Percentiles rank a stretch among this genome's conserved stretches.
Evolutionary conservation across 2,329 filamentous ascomycete species (phyloP).

Genomic region (Arachnomyces sp.): DNA sequence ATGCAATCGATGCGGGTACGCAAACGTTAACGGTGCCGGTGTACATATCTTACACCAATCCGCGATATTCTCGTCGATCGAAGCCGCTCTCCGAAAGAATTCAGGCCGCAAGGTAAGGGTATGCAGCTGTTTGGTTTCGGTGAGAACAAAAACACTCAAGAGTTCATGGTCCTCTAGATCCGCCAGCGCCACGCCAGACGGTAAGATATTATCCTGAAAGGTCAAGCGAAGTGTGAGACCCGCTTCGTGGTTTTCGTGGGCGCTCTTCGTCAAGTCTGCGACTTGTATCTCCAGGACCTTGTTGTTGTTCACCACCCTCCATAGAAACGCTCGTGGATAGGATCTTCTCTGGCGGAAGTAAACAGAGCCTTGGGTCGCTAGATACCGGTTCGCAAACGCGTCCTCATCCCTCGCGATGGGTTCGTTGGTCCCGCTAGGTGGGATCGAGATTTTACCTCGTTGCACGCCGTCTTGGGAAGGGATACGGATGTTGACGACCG

Average conservation of each 20-base stretch:
- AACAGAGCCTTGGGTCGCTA: slow-evolving; percentile 72
- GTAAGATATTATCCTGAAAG: slow-evolving; percentile 66
- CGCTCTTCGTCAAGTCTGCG: slow-evolving; percentile 68
- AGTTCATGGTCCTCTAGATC: slow-evolving; percentile 72
- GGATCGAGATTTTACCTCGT: slow-evolving; percentile 38
- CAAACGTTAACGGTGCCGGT: slow-evolving; percentile 67
- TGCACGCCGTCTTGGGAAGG: slow-evolving; percentile 44
- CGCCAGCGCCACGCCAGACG: slow-evolving; percentile 72
- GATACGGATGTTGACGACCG: slow-evolving; percentile 63
- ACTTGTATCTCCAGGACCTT: slow-evolving; percentile 74
- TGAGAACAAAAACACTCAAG: slow-evolving; percentile 71
- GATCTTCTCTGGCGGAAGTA: slow-evolving; percentile 72
- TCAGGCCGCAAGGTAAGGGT: slow-evolving; percentile 76
- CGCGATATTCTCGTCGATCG: slow-evolving; percentile 64
- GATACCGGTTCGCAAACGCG: slow-evolving; percentile 63
- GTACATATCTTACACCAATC: slow-evolving; percentile 69
- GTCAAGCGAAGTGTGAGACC: slow-evolving; percentile 69
- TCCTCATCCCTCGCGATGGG: slow-evolving; percentile 51
- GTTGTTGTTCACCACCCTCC: slow-evolving; percentile 77
- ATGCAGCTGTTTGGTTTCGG: slow-evolving; percentile 70
- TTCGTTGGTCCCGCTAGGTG: slow-evolving; percentile 33
- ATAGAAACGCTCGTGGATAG: slow-evolving; percentile 79
- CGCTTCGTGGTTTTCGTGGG: slow-evolving; percentile 56
- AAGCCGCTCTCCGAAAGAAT: slow-evolving; percentile 64
- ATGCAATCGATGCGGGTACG: slow-evolving; percentile 71